These are phyloP conservation scores for Gloeopeniophorella convolvens DNA, from an alignment of 768 basidiomycete species.

Conservation along the genomic window DNA sequence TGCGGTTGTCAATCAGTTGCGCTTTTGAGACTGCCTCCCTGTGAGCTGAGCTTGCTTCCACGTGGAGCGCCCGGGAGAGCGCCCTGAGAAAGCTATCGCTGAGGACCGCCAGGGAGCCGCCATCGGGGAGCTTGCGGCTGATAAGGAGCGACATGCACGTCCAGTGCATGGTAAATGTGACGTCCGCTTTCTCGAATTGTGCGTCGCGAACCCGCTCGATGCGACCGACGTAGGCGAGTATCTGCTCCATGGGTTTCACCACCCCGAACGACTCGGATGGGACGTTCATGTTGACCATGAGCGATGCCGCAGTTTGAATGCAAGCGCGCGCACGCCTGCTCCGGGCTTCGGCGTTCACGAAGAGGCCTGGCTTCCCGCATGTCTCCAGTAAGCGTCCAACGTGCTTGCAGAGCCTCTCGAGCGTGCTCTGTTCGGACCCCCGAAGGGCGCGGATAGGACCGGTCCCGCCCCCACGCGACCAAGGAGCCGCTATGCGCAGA, in stretches of 20 bases:
- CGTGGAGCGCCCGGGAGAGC: no score
- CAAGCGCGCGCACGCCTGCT: conserved; percentile 15
- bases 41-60: no score
- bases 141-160: conserved; percentile 13
- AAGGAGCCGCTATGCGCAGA: no score
- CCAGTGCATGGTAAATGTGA: conserved; percentile 12
- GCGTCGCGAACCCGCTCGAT: not conserved
- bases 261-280: conserved; percentile 7
- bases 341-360: not conserved
- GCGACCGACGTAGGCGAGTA: conserved; percentile 5
- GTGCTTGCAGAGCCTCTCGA: conserved; percentile 6
- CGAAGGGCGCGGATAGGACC: no score
- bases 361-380: not conserved
- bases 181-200: not conserved
- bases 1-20: no score
- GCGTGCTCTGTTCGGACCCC: not conserved
- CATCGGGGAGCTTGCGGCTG: not conserved
- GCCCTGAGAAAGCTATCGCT: no score
- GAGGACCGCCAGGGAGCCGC: no score
- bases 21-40: no score
- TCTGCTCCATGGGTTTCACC: not conserved
- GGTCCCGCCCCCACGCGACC: no score
- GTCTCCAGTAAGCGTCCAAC: conserved; percentile 1
- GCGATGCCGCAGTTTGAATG: conserved; percentile 5
- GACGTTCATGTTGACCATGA: conserved; percentile 8